phyloP scores from a whole-genome alignment of 768 basidiomycete genomes.

The Auricularia auricula-judae region DNA sequence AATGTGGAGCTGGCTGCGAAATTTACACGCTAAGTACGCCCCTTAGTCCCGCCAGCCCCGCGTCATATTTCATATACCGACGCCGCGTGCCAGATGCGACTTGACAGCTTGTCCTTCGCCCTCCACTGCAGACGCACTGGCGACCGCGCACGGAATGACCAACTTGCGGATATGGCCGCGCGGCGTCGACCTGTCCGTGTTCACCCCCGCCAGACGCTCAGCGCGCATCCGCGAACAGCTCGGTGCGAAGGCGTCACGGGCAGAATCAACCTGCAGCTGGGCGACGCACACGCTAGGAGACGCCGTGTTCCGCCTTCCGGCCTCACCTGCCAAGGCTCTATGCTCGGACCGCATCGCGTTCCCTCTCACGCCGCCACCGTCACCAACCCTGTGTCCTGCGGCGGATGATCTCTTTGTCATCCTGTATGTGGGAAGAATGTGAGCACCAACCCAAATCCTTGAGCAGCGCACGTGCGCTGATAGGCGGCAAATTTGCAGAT shows the following conservation, averaged over 20 bases:
- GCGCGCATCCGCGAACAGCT: not conserved
- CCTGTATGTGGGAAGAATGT: constrained; percentile 28
- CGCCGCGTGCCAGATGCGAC: constrained; percentile 13
- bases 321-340: not conserved
- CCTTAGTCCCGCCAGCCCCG: not conserved
- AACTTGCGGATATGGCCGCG: constrained; percentile 28
- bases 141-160: constrained; percentile 16
- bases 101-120: constrained; percentile 30
- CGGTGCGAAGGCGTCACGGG: constrained; percentile 20
- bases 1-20: constrained; percentile 26
- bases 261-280: not conserved
- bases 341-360: not conserved
- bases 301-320: not conserved
- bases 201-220: not conserved
- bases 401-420: constrained; percentile 15
- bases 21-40: constrained; percentile 20
- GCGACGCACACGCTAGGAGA: not conserved
- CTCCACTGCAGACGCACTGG: constrained; percentile 24
- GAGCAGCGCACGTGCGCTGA: not conserved
- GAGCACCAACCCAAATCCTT: constrained; percentile 2
- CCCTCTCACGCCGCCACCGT: constrained; percentile 9
- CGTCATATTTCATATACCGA: constrained; percentile 5
- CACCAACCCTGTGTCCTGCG: constrained; percentile 6
- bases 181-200: constrained; percentile 22
- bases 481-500: constrained; percentile 8